These are phyloP conservation scores for Metarhizium anisopliae DNA, from an alignment of 2,329 filamentous ascomycete genomes.

Conservation along the genomic window DNA sequence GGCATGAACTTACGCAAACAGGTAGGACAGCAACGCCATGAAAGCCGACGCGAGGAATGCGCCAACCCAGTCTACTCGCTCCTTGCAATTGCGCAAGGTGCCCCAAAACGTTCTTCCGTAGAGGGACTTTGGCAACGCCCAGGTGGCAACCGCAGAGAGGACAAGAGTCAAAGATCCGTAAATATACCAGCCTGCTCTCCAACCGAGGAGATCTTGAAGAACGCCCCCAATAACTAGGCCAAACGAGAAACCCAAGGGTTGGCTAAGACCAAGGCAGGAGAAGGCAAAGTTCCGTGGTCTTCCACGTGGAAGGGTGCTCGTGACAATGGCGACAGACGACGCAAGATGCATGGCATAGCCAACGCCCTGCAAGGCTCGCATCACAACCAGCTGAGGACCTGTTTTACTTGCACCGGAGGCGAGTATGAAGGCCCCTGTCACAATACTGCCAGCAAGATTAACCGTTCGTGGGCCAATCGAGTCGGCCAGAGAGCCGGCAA, in stretches of 20 bases:
- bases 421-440: conserved; percentile 20
- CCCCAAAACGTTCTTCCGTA: conserved; percentile 15
- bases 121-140: conserved; percentile 22
- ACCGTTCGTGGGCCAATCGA: conserved; percentile 23
- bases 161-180: conserved; percentile 24
- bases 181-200: conserved; percentile 38
- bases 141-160: conserved; percentile 25
- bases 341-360: conserved; percentile 26
- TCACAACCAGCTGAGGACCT: conserved; percentile 25
- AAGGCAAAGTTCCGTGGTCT: conserved; percentile 31
- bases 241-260: conserved; percentile 39
- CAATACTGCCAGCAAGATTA: conserved; percentile 23
- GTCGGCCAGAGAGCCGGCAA: conserved; percentile 30
- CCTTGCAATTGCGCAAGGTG: conserved; percentile 14
- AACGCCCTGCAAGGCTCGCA: conserved; percentile 31
- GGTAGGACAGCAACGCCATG: conserved; percentile 41
- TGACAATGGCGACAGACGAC: conserved; percentile 26
- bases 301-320: conserved; percentile 20
- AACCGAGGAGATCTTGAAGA: conserved; percentile 35
- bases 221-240: conserved; percentile 42
- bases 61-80: conserved; percentile 46
- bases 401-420: conserved; percentile 17
- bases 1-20: conserved; percentile 36
- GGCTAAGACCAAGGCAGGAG: conserved; percentile 33
- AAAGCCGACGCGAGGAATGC: conserved; percentile 35